Evolutionary conservation across 1,284 basidiomycete species (phyloP), one percentile per base, ranked within the genome.

Genomic region (Papiliotrema flavescens): DNA sequence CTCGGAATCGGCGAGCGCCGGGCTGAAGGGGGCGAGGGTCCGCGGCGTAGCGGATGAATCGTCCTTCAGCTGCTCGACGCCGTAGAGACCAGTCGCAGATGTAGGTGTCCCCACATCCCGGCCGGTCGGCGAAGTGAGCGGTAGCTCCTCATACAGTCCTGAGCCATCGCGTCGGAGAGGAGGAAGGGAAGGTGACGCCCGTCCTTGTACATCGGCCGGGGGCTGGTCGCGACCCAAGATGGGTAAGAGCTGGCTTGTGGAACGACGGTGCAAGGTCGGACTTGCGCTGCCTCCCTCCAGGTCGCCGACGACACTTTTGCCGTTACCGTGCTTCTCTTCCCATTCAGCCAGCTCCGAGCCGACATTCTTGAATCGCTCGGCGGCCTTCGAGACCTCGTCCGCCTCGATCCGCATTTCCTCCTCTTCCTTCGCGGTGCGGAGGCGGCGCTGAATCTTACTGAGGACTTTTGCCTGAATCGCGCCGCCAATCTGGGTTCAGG

Each of bases 381-480:
- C 85, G 42, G 90, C 88, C 47, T 84, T 81, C 14, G 83, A 78
- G 59, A 92, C 89, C 28, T 87, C 85, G 66, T 86, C 85, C 62
- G 85, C 84, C 59, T 92, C 87, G 56, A 82, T 81, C 53, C 83
- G 83, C 59, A 82, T 83, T 61, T 87, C 84, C 67, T 92, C 90
- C 59, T 83, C 83, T 60, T 84, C 81, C 17, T 63, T 60, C 53
- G 92, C 88, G 74, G 92, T 87, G 60, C 82, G 81, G 37, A 95
- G 79, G 69, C 89, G 88, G 57, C 81, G 81, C 66, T 89, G 85
- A 23, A 95, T 84, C 40, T 89, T 80, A 56, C 83, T 83, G 56
- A 94, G 83, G 57, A 95, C 83, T 53, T 89, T 87, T 69, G 94
- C 83, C 76, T 98, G 94, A 44, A 96, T 88, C 2, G 92, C 90